Percentiles rank a stretch among this genome's conserved stretches.
Evolutionary conservation across 805 yeast genomes (phyloP).

Genomic region (Hanseniaspora opuntiae): DNA sequence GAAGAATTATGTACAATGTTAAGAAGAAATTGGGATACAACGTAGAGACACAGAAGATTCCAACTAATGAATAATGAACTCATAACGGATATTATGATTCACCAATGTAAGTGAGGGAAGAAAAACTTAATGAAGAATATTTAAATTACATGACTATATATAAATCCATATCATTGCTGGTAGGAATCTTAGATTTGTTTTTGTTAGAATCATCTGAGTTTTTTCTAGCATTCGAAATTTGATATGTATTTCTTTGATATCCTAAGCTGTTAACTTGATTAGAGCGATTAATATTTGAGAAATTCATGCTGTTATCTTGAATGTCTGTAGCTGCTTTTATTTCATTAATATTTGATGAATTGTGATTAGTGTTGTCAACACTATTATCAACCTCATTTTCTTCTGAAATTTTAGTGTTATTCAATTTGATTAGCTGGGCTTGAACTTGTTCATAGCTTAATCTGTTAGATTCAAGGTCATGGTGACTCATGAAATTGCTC

Average conservation of each 20-base stretch:
- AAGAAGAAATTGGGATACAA: background rate
- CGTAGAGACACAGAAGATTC: background rate
- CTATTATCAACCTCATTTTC: background rate
- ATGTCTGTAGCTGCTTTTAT: background rate
- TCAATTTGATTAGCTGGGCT: background rate
- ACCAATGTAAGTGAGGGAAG: background rate
- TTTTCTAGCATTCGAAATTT: background rate
- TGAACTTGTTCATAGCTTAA: background rate
- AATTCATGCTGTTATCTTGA: background rate
- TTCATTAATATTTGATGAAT: background rate
- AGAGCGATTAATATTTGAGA: background rate
- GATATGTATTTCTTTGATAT: background rate
- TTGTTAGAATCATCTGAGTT: background rate
- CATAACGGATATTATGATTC: background rate
- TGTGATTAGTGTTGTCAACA: background rate
- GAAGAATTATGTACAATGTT: slow-evolving; percentile 8
- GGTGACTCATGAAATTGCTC: background rate
- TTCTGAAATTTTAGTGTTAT: background rate
- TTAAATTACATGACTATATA: slow-evolving; percentile 1
- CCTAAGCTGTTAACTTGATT: background rate
- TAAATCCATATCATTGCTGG: background rate
- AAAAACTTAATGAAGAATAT: background rate
- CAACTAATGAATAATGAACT: background rate
- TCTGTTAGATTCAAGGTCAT: background rate
- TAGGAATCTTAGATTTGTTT: background rate